Evolutionary conservation across 2,329 filamentous ascomycete genomes (phyloP).

Genomic region (Epichloe scottii): DNA sequence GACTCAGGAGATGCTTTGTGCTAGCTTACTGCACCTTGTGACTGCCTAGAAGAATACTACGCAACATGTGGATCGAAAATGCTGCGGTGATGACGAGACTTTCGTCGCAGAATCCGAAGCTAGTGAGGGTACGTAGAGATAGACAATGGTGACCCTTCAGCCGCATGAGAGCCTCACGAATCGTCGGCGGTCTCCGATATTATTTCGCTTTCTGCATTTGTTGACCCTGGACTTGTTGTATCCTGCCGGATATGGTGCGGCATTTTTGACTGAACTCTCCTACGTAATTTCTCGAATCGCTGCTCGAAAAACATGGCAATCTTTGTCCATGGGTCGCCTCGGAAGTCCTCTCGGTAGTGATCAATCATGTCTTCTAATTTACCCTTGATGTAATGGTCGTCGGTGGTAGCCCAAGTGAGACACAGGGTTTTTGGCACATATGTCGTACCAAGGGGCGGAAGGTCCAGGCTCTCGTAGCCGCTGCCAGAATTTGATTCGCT

Average conservation of each 20-base stretch:
- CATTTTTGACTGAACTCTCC: neutral
- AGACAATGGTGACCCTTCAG: neutral
- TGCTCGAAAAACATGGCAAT: conserved; percentile 3
- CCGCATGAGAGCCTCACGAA: neutral
- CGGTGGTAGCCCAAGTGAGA: conserved; percentile 4
- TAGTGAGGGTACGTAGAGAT: no score
- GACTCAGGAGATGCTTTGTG: no score
- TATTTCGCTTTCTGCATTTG: neutral
- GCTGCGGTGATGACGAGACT: no score
- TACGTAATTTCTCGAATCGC: conserved; percentile 1
- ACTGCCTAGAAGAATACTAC: no score
- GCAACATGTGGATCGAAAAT: no score
- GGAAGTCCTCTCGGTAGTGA: conserved; percentile 3
- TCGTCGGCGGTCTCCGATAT: neutral
- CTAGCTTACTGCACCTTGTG: no score
- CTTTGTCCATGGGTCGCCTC: conserved; percentile 3
- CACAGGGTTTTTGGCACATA: conserved; percentile 5
- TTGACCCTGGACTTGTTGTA: conserved; percentile 1
- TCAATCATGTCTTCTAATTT: conserved; percentile 5
- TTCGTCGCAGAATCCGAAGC: no score
- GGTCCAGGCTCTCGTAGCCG: conserved; percentile 4
- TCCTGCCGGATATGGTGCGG: neutral
- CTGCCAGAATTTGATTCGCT: neutral
- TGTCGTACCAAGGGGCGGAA: conserved; percentile 5
- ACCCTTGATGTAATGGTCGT: neutral